Percentiles rank a stretch among this genome's conserved stretches.
phyloP scores from a whole-genome alignment of 768 basidiomycete species.

The Podaxis rugospora region DNA sequence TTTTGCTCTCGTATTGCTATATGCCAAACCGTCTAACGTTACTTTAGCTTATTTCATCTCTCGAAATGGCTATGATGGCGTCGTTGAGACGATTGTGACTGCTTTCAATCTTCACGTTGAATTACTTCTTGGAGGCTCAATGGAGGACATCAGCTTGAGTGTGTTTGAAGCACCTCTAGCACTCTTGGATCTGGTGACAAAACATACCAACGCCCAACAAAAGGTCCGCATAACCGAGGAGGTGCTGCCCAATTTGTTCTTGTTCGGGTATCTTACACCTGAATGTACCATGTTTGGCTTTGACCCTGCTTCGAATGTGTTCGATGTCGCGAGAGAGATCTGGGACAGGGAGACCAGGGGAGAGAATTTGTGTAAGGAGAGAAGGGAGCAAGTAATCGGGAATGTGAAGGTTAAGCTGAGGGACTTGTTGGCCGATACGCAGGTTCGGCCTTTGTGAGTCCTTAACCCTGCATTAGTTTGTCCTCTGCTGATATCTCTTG shows the following conservation, averaged over 20 bases:
- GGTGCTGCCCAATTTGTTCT: conserved; percentile 41
- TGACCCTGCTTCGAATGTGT: conserved; percentile 14
- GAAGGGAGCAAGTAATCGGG: conserved; percentile 16
- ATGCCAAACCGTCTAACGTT: not conserved
- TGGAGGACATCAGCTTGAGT: not conserved
- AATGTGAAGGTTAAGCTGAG: conserved; percentile 40
- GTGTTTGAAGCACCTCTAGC: not conserved
- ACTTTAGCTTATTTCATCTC: conserved; percentile 13
- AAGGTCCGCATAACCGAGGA: conserved; percentile 14
- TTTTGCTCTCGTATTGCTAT: not conserved
- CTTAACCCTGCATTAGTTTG: not conserved
- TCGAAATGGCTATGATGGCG: not conserved
- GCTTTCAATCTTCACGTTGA: conserved; percentile 8
- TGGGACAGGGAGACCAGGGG: conserved; percentile 31
- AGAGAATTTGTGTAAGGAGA: conserved; percentile 2
- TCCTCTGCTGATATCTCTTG: conserved; percentile 3
- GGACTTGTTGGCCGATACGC: conserved; percentile 36
- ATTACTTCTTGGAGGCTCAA: not conserved
- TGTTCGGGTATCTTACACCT: conserved; percentile 46
- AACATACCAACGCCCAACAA: conserved; percentile 6
- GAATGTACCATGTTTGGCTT: conserved; percentile 21
- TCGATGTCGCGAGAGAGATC: conserved; percentile 25
- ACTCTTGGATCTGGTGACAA: conserved; percentile 6
- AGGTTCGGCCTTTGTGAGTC: conserved; percentile 30
- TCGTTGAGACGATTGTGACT: conserved; percentile 10